A percentile compares a stretch with the other conserved stretches of the same genome.
These are phyloP conservation scores for Fusarium hainanense DNA, from an alignment of 2,329 filamentous ascomycete species.

Conservation along the genomic window DNA sequence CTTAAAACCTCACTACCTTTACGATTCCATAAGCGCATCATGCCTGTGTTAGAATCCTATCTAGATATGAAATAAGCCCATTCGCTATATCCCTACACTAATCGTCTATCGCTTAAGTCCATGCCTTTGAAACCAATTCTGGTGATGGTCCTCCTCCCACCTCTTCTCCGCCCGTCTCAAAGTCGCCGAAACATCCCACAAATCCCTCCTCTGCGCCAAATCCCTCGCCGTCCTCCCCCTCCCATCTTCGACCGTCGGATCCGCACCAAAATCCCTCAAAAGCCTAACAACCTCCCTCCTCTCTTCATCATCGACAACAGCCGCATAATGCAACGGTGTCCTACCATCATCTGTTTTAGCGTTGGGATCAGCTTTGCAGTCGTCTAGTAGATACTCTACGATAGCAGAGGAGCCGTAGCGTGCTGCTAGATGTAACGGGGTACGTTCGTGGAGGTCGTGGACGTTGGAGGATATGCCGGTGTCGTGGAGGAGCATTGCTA, in stretches of 20 bases:
- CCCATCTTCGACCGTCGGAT: slow-evolving; percentile 45
- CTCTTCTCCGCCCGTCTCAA: slow-evolving; percentile 49
- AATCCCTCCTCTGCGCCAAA: slow-evolving; percentile 49
- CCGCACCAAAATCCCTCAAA: slow-evolving; percentile 46
- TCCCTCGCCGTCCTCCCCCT: slow-evolving; percentile 47
- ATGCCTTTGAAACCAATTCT: slow-evolving; percentile 46
- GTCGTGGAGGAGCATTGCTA: slow-evolving; percentile 50
- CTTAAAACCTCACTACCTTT: slow-evolving; percentile 20
- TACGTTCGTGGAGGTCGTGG: slow-evolving; percentile 48
- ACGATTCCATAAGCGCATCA: neutral
- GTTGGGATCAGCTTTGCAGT: slow-evolving; percentile 47
- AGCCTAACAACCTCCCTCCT: slow-evolving; percentile 47
- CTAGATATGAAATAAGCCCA: neutral
- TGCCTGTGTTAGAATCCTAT: neutral
- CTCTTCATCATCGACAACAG: slow-evolving; percentile 48
- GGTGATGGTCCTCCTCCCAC: slow-evolving; percentile 50
- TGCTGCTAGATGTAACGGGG: slow-evolving; percentile 48
- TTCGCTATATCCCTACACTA: neutral
- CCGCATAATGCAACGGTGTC: slow-evolving; percentile 50
- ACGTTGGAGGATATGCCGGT: slow-evolving; percentile 42
- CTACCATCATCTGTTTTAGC: slow-evolving; percentile 46
- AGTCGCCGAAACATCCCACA: slow-evolving; percentile 49
- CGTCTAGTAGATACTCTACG: slow-evolving; percentile 49
- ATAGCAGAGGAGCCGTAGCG: slow-evolving; percentile 46
- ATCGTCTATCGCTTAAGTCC: slow-evolving; percentile 28